Conservation (phyloP, 2,329 filamentous ascomycete species). For the Stylonectria norvegica region DNA sequence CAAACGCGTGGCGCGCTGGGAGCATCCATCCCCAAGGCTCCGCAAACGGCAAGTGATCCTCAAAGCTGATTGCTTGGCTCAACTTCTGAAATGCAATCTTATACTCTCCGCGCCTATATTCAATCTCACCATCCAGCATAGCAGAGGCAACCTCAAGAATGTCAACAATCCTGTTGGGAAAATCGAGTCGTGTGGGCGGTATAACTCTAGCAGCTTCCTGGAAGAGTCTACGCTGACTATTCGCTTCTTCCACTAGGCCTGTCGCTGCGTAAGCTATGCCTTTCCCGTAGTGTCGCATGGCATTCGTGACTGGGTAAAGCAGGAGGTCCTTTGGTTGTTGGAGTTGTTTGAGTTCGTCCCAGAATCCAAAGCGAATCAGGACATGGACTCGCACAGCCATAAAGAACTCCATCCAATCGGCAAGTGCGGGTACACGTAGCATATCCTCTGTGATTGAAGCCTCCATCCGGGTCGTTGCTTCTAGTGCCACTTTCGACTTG, state of each 20-base stretch:
- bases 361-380: constrained; percentile 66
- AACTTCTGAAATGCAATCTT: constrained; percentile 54
- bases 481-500: constrained; percentile 55
- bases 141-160: constrained; percentile 56
- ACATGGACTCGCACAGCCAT: constrained; percentile 61
- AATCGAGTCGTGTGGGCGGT: constrained; percentile 48
- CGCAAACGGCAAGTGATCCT: constrained; percentile 60
- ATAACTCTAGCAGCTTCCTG: constrained; percentile 46
- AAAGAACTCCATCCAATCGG: constrained; percentile 68
- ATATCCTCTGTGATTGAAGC: constrained; percentile 56
- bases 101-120: constrained; percentile 59
- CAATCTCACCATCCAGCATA: constrained; percentile 70
- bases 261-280: constrained; percentile 60
- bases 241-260: constrained; percentile 48
- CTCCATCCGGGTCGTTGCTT: constrained; percentile 55
- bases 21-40: constrained; percentile 76
- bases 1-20: constrained; percentile 63
- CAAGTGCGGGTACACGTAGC: constrained; percentile 63
- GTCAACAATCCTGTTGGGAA: constrained; percentile 31
- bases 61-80: constrained; percentile 49
- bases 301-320: constrained; percentile 63
- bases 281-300: constrained; percentile 63
- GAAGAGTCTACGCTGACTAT: constrained; percentile 47
- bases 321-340: constrained; percentile 49
- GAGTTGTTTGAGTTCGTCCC: constrained; percentile 58